These are phyloP conservation scores for Microcyclosporella mali DNA, from an alignment of 2,329 filamentous ascomycete genomes.

Conservation along the genomic window DNA sequence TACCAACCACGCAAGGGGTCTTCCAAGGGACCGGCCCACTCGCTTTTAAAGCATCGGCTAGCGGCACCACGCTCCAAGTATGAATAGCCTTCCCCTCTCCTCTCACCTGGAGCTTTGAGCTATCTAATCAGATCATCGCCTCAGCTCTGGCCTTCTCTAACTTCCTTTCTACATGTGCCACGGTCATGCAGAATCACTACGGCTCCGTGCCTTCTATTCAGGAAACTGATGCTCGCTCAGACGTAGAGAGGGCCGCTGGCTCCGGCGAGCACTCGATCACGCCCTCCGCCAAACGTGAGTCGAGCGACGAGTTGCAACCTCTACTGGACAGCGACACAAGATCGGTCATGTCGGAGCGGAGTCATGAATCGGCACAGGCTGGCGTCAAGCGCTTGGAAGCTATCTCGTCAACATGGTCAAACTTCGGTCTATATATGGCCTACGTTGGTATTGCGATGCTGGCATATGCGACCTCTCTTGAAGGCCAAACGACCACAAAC, in stretches of 20 bases:
- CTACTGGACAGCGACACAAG: conserved; percentile 16
- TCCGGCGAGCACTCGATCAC: conserved; percentile 8
- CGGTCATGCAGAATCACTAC: conserved; percentile 13
- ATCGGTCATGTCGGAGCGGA: conserved; percentile 22
- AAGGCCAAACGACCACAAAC: conserved; percentile 57
- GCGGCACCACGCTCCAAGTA: neutral
- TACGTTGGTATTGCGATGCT: conserved; percentile 41
- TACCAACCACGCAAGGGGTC: too few species aligned
- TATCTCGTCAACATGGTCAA: conserved; percentile 46
- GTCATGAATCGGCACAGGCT: conserved; percentile 34
- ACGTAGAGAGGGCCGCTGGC: conserved; percentile 14
- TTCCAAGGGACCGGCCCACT: too few species aligned
- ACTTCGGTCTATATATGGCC: conserved; percentile 40
- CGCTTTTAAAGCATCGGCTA: neutral
- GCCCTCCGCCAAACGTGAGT: conserved; percentile 15
- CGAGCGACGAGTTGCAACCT: conserved; percentile 12
- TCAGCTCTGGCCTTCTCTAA: neutral
- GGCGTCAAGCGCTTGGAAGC: conserved; percentile 47
- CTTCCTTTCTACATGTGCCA: neutral
- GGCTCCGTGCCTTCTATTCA: conserved; percentile 14
- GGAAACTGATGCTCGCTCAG: conserved; percentile 10
- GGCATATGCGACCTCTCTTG: conserved; percentile 61
- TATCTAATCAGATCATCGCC: neutral
- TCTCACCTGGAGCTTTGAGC: neutral
- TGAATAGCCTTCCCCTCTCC: neutral